Evolutionary conservation across 2,329 filamentous ascomycete species (phyloP).

Genomic region (Monilinia laxa): DNA sequence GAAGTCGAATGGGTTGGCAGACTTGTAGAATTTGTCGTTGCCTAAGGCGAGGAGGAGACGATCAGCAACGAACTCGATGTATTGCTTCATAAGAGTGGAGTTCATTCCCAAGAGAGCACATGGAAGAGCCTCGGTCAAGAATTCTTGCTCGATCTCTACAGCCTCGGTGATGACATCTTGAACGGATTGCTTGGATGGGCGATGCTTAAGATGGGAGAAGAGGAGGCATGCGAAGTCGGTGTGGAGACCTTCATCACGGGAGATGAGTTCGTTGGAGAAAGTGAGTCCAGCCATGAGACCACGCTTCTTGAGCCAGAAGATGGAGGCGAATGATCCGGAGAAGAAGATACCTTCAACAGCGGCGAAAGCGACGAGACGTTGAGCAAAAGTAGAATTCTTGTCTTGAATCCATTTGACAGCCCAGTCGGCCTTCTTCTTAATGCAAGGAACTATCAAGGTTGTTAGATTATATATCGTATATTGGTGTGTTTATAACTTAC

Average conservation of each 20-base stretch:
- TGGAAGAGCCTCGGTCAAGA: slow-evolving; percentile 92
- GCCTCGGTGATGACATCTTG: slow-evolving; percentile 91
- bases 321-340: slow-evolving; percentile 95
- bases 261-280: slow-evolving; percentile 99
- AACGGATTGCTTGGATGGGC: slow-evolving; percentile 78
- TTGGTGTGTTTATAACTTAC: slow-evolving; percentile 50
- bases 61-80: slow-evolving; percentile 99
- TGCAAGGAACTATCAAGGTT: slow-evolving; percentile 72
- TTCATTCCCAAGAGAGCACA: slow-evolving; percentile 97
- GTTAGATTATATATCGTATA: slow-evolving; percentile 36
- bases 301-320: slow-evolving; percentile 99
- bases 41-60: slow-evolving; percentile 89
- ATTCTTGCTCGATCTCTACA: slow-evolving; percentile 94
- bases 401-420: slow-evolving; percentile 93
- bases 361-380: slow-evolving; percentile 93
- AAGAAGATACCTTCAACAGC: slow-evolving; percentile 99
- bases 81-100: slow-evolving; percentile 95
- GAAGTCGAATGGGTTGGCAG: slow-evolving; percentile 97
- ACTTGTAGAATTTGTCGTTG: slow-evolving; percentile 90
- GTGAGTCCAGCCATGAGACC: slow-evolving; percentile 97
- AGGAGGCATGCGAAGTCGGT: slow-evolving; percentile 98
- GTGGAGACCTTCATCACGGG: slow-evolving; percentile 97
- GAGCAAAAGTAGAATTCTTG: slow-evolving; percentile 89
- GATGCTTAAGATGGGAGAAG: slow-evolving; percentile 95
- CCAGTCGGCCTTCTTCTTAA: slow-evolving; percentile 98